A percentile compares a stretch with the other conserved stretches of the same genome.
These are phyloP conservation scores for Rhodofomes roseus DNA, from an alignment of 1,284 basidiomycete genomes.

Conservation along the genomic window DNA sequence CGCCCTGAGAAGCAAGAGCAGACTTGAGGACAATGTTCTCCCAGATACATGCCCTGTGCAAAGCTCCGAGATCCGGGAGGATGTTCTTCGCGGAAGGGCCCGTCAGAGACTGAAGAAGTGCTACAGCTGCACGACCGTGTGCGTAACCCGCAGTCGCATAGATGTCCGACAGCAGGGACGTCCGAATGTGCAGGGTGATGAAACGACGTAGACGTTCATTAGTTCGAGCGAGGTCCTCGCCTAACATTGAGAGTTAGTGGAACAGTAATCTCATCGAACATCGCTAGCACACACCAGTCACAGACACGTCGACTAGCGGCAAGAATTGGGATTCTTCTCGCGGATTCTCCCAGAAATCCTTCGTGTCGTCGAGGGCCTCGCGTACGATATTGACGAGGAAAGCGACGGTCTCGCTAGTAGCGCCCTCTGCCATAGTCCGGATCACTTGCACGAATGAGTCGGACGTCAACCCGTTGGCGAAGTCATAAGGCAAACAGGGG, in stretches of 20 bases:
- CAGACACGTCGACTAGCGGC: slow-evolving; percentile 51
- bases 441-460: slow-evolving; percentile 87
- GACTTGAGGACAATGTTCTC: slow-evolving; percentile 80
- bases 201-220: slow-evolving; percentile 61
- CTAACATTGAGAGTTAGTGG: background rate
- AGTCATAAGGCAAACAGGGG: slow-evolving; percentile 89
- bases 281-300: background rate
- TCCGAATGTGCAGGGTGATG: slow-evolving; percentile 75
- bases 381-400: slow-evolving; percentile 74
- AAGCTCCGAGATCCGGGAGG: slow-evolving; percentile 70
- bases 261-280: slow-evolving; percentile 8
- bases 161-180: slow-evolving; percentile 85
- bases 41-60: slow-evolving; percentile 86
- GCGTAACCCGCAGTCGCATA: slow-evolving; percentile 84
- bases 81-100: slow-evolving; percentile 60
- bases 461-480: slow-evolving; percentile 76
- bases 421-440: slow-evolving; percentile 85
- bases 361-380: slow-evolving; percentile 66
- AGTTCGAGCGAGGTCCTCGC: slow-evolving; percentile 39
- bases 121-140: slow-evolving; percentile 76
- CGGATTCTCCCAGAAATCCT: slow-evolving; percentile 64
- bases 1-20: slow-evolving; percentile 50
- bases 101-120: slow-evolving; percentile 76
- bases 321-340: slow-evolving; percentile 57
- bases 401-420: slow-evolving; percentile 72